phyloP scores from a whole-genome alignment of 441 rosid species.

The Gossypium lobatum region DNA sequence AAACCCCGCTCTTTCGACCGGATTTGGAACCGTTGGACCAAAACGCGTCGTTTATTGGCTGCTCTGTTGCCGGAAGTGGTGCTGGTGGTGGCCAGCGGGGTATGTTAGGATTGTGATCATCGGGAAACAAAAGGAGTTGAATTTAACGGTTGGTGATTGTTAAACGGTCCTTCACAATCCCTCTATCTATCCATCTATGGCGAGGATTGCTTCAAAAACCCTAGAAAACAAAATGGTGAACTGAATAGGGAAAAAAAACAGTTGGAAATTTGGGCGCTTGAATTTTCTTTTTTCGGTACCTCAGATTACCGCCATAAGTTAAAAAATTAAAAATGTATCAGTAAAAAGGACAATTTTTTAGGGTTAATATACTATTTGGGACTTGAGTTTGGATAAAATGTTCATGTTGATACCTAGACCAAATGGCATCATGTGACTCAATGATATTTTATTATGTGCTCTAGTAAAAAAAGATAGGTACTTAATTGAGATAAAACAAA shows the following conservation, averaged over 20 bases:
- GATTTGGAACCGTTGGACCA: no score
- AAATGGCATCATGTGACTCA: no score
- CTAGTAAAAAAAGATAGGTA: no score
- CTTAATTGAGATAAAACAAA: no score
- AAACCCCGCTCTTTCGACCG: conserved; percentile 43
- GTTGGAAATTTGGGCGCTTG: background rate
- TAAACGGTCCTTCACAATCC: conserved; percentile 13
- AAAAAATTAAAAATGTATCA: no score
- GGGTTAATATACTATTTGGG: no score
- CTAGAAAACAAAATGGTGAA: background rate
- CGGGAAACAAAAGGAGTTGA: conserved; percentile 18
- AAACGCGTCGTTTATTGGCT: conserved; percentile 18
- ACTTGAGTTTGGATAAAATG: no score
- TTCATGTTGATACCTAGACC: no score
- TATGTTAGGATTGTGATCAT: conserved; percentile 24
- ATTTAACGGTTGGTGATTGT: conserved; percentile 17
- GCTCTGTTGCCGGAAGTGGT: conserved; percentile 11
- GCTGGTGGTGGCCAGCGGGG: conserved; percentile 24
- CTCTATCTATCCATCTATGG: conserved; percentile 31
- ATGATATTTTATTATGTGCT: no score
- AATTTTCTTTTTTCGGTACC: background rate
- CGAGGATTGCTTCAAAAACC: background rate
- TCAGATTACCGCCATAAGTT: no score
- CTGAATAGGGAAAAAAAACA: background rate
- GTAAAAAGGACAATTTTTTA: no score